Conservation (phyloP, 495 filamentous ascomycete genomes). For the Penicillium psychrofluorescens region DNA sequence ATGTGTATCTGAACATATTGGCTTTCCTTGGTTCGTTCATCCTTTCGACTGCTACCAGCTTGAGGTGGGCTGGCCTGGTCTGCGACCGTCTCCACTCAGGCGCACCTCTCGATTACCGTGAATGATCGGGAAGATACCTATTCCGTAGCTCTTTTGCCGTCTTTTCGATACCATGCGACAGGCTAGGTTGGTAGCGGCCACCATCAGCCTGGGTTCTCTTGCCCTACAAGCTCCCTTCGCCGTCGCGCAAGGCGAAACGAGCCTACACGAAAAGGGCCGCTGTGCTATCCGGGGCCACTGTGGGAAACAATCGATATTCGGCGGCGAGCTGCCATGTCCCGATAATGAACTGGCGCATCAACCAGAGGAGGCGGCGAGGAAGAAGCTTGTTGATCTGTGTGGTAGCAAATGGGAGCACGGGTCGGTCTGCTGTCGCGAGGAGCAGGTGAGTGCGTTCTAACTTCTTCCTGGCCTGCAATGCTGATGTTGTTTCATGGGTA, state of each 20-base stretch:
- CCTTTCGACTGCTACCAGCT: no score
- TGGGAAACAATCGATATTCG: conserved; percentile 82
- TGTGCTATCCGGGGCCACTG: conserved; percentile 90
- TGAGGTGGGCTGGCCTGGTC: no score
- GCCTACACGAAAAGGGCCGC: conserved; percentile 77
- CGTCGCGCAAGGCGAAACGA: conserved; percentile 38
- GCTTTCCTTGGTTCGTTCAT: no score
- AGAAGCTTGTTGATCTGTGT: conserved; percentile 78
- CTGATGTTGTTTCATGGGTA: conserved; percentile 16
- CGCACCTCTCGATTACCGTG: no score
- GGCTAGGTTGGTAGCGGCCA: conserved; percentile 18
- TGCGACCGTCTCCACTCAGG: no score
- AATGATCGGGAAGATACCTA: no score
- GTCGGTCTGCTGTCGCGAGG: conserved; percentile 73
- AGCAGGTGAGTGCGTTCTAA: conserved; percentile 53
- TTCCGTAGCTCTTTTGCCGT: no score
- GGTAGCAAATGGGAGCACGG: conserved; percentile 77
- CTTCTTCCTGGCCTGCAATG: background rate
- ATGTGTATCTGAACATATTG: no score
- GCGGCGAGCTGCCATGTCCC: conserved; percentile 80
- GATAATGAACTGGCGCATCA: conserved; percentile 79
- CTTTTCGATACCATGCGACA: conserved; percentile 25
- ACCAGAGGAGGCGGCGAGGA: conserved; percentile 58
- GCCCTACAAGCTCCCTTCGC: conserved; percentile 19
- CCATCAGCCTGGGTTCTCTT: conserved; percentile 26